A percentile compares a stretch with the other conserved stretches of the same genome.
These are phyloP conservation scores for Penicillium diatomitis DNA, from an alignment of 495 filamentous ascomycete genomes.

Conservation along the genomic window DNA sequence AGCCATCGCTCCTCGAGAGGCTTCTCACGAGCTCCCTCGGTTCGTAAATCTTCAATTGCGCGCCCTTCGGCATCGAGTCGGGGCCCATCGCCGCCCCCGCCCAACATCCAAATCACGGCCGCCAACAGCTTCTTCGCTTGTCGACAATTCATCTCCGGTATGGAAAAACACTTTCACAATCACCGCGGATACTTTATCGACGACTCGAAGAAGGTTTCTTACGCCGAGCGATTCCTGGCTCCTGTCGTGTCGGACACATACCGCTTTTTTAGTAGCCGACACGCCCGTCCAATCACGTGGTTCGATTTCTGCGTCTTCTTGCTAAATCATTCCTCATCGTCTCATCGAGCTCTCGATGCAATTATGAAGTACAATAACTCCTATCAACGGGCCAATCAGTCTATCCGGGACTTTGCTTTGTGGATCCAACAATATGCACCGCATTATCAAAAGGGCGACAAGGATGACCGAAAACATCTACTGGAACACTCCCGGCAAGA, in stretches of 20 bases:
- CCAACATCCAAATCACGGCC: background rate
- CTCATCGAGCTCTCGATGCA: background rate
- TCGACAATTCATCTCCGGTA: no score
- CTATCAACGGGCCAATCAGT: background rate
- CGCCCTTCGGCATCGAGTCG: background rate
- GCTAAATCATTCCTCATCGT: background rate
- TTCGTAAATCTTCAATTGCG: background rate
- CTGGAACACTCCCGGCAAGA: conserved; percentile 2
- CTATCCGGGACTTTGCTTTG: conserved; percentile 8
- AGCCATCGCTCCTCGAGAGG: no score
- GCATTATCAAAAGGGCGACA: background rate
- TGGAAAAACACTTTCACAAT: no score
- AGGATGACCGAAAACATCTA: conserved; percentile 10
- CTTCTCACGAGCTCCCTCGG: background rate
- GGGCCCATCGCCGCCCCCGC: background rate
- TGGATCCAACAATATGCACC: conserved; percentile 7
- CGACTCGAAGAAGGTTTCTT: no score
- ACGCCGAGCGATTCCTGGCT: no score
- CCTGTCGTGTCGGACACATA: no score
- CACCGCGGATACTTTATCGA: no score
- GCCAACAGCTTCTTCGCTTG: background rate
- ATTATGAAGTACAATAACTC: background rate
- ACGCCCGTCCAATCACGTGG: background rate
- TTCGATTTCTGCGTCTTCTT: background rate
- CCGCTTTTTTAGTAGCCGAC: no score